Base-by-base conservation (phyloP, 2,329 filamentous ascomycete genomes). In the Claviceps citrina region DNA sequence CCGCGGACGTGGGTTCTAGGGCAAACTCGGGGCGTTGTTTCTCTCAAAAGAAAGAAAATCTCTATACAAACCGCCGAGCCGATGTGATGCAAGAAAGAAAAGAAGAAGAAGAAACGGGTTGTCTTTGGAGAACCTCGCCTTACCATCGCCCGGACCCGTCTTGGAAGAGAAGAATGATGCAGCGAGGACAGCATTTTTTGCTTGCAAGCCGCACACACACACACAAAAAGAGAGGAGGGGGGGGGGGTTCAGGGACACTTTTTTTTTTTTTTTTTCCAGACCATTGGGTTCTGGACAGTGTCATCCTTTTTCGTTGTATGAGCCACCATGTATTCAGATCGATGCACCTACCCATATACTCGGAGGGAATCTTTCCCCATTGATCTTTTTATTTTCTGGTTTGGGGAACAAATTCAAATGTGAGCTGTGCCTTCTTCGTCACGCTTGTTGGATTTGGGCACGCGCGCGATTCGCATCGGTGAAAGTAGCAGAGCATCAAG, bases 1-100 rank as follows among this genome's bases (percentile, higher is more conserved):
- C 36, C 49, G 62, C 40, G 43, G 49, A 16, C 55, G 59, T 33
- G 57, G 58, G 25, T 58, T 56, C 47, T 57, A 54, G 25, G 13
- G 12, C 18, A 13, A 28, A 28, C 13, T 19, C 18, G 31, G 18
- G 31, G 7, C 31, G 20, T 32, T 7, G 7, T n/a, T 32, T n/a
- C n/a, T n/a, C n/a, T n/a, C n/a, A n/a, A n/a, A n/a, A n/a, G n/a
- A n/a, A n/a, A n/a, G n/a, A n/a, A n/a, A n/a, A n/a, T n/a, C n/a
- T n/a, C n/a, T n/a, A n/a, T n/a, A n/a, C n/a, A n/a, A n/a, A n/a
- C n/a, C n/a, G n/a, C 18, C 10, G 25, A 30, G 13, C 28, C 35
- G 35, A 37, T 37, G 35, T 28, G 35, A 37, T 37, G 26, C 35
- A n/a, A 18, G n/a, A n/a, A n/a, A n/a, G n/a, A n/a, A n/a, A n/a